phyloP scores from a whole-genome alignment of 2,329 filamentous ascomycete genomes.

The Xylaria sp. region DNA sequence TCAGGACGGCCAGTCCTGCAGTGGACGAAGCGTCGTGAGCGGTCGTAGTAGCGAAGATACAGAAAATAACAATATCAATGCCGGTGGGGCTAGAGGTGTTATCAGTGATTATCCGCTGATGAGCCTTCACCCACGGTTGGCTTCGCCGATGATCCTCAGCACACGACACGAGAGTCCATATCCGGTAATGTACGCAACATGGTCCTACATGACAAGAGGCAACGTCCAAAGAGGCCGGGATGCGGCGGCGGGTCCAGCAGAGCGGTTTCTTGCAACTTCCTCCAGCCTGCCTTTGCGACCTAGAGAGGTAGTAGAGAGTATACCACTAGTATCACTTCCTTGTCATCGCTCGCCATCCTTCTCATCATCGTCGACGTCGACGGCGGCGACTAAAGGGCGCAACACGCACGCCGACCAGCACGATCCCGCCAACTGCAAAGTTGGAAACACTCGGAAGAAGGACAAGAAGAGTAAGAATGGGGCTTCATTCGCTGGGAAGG shows the following conservation, averaged over 20 bases:
- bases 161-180: slow-evolving; percentile 4
- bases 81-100: background rate
- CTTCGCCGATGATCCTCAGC: too few relatives aligned
- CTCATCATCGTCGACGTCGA: background rate
- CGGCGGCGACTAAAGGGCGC: background rate
- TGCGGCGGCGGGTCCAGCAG: too few relatives aligned
- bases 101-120: background rate
- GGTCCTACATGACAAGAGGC: background rate
- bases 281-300: too few relatives aligned
- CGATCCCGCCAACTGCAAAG: too few relatives aligned
- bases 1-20: background rate
- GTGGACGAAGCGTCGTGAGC: background rate
- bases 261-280: too few relatives aligned
- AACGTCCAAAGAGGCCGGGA: background rate
- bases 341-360: background rate
- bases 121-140: background rate
- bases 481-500: background rate
- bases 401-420: too few relatives aligned
- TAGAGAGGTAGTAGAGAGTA: background rate
- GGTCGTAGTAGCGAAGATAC: background rate
- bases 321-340: background rate
- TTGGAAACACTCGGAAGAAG: too few relatives aligned
- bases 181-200: background rate
- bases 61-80: background rate
- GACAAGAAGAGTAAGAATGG: too few relatives aligned